Evolutionary conservation across 768 basidiomycete species (phyloP), one percentile per base, ranked within the genome.

Genomic region (Mycena filopes): DNA sequence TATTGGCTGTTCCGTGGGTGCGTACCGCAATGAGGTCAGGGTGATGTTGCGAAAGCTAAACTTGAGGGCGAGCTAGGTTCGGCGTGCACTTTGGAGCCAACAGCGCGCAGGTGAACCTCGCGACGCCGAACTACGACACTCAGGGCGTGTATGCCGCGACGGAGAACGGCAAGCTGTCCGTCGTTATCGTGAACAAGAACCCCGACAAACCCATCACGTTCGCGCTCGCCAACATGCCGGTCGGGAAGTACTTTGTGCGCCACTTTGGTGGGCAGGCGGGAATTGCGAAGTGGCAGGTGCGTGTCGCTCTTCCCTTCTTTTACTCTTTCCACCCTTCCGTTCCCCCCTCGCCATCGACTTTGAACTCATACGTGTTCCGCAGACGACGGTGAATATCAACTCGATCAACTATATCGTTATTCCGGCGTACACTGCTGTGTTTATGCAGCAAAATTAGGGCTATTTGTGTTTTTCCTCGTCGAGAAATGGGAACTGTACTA

Each of bases 1-100:
- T 87, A 82, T 70, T 87, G 86, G 86, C 75, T 87, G 8, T 87
- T 76, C 75, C 76, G 85, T 76, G 86, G 86, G 84, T 86, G 68
- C 20, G 77, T 63, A 29, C 23, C 42, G 13, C 33, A 9, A 10
- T 8, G 25, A 13, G 25, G 23, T 28, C 9, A 16, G 8, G 42
- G 54, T 23, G 16, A 42, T n/a, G n/a, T n/a, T n/a, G n/a, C n/a
- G 29, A 28, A 15, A 23, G 23, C 16, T 12, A 33, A 33, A 25
- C 13, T 26, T 49, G 38, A 38, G 0, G n/a, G 13, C 29, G 38
- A 15, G 47, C 12, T 53, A 85, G 84, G 28, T 81, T 81, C 61
- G 85, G 84, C 15, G 79, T 78, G 0, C 74, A 73, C 70, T 87
- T 87, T 66, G 85, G 84, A 25, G 73, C 67, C 68, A 71, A 73